These are phyloP conservation scores for Acmispon strigosus DNA, from an alignment of 306 rosid genomes.

Conservation along the genomic window DNA sequence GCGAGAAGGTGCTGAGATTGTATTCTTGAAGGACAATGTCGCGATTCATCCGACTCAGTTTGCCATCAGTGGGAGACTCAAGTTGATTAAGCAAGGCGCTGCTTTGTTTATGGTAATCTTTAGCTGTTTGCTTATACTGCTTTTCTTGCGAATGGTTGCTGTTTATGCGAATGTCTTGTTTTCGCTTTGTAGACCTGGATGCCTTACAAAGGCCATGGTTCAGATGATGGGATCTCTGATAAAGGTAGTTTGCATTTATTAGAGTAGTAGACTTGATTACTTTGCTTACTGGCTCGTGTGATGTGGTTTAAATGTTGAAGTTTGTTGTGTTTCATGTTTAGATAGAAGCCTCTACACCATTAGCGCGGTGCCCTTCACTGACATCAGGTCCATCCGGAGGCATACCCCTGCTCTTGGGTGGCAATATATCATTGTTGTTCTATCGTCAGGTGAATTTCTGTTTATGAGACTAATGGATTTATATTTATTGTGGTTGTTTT, in stretches of 20 bases:
- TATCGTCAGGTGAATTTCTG: slow-evolving; percentile 62
- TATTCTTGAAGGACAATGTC: slow-evolving; percentile 77
- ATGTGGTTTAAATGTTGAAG: slow-evolving; percentile 4
- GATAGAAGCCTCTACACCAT: slow-evolving; percentile 86
- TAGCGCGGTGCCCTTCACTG: slow-evolving; percentile 69
- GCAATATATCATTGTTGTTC: slow-evolving; percentile 83
- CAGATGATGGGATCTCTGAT: slow-evolving; percentile 70
- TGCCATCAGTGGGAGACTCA: slow-evolving; percentile 79
- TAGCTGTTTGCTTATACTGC: neutral
- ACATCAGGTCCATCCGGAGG: slow-evolving; percentile 82
- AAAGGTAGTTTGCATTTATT: slow-evolving; percentile 48
- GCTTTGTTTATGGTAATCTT: slow-evolving; percentile 60
- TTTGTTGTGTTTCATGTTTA: slow-evolving; percentile 33
- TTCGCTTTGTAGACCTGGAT: slow-evolving; percentile 71
- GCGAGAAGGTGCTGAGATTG: slow-evolving; percentile 59
- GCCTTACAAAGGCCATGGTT: slow-evolving; percentile 63
- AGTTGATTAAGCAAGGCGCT: slow-evolving; percentile 72
- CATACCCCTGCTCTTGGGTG: slow-evolving; percentile 91
- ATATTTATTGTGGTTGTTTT: neutral
- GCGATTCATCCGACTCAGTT: slow-evolving; percentile 93
- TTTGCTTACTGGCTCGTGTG: neutral
- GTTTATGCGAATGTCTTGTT: neutral
- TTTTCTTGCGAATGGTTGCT: neutral
- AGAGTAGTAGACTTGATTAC: neutral
- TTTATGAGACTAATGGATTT: neutral